phyloP scores from a whole-genome alignment of 306 rosid species.

The Acacia acuminata region DNA sequence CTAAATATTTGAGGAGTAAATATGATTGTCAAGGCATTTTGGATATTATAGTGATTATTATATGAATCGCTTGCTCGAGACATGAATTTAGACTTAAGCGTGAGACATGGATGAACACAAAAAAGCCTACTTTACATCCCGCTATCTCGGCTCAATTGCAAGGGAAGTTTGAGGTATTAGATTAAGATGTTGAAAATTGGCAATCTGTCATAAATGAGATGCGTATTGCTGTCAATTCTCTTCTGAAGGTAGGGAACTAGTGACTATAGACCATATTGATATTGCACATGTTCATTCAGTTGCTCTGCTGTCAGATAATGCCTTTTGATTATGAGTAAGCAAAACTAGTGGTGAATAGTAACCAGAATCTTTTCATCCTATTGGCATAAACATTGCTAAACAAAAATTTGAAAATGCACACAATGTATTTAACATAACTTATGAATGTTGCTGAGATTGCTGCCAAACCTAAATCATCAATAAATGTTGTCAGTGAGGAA shows the following conservation, averaged over 20 bases:
- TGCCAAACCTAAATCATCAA: constrained; percentile 63
- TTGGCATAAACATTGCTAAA: constrained; percentile 6
- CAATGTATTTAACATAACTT: not conserved
- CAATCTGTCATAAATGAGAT: constrained; percentile 62
- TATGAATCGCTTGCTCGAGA: too few relatives aligned
- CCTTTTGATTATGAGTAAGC: not conserved
- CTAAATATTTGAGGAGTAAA: too few relatives aligned
- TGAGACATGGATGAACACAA: constrained; percentile 68
- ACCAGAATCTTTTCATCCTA: not conserved
- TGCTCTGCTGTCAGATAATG: not conserved
- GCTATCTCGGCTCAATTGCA: constrained; percentile 53
- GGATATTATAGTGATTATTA: too few relatives aligned
- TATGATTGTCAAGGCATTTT: too few relatives aligned
- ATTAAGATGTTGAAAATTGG: constrained; percentile 54
- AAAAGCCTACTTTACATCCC: constrained; percentile 72
- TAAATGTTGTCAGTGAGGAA: constrained; percentile 66
- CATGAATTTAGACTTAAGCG: constrained; percentile 66
- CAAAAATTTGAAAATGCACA: constrained; percentile 7
- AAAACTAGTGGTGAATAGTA: not conserved
- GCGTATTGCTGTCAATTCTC: constrained; percentile 64
- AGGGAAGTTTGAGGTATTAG: constrained; percentile 50
- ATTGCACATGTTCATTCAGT: not conserved
- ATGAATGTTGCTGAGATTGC: constrained; percentile 54
- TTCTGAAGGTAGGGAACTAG: constrained; percentile 68
- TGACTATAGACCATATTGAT: not conserved